Percentiles rank a stretch among this genome's conserved stretches.
These are phyloP conservation scores for Lasiodiplodia citricola DNA, from an alignment of 2,329 filamentous ascomycete genomes.

Conservation along the genomic window DNA sequence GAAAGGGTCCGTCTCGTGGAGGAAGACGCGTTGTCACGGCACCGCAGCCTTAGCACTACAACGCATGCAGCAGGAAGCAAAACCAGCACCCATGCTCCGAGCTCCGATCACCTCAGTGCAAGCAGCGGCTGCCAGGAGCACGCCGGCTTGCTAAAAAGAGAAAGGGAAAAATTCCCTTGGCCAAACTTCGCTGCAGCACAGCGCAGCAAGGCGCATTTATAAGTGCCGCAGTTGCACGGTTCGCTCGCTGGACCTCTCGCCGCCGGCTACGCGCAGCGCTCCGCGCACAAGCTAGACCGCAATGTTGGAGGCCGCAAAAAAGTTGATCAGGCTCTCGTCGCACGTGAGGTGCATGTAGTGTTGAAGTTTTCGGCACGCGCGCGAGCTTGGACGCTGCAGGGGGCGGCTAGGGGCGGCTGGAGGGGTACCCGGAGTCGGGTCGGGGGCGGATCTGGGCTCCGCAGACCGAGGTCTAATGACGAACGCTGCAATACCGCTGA, in stretches of 20 bases:
- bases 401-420: background rate
- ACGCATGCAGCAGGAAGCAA: background rate
- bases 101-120: background rate
- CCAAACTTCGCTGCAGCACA: background rate
- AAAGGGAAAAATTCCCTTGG: background rate
- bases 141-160: background rate
- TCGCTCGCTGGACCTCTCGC: background rate
- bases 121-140: background rate
- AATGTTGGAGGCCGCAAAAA: background rate
- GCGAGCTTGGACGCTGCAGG: background rate
- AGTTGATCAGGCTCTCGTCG: background rate
- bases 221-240: background rate
- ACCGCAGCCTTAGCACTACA: background rate
- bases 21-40: background rate
- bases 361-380: background rate
- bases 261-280: background rate
- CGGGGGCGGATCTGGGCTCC: background rate
- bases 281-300: background rate
- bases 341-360: background rate
- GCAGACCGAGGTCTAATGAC: slow-evolving; percentile 4
- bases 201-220: background rate
- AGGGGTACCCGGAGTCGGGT: background rate
- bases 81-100: background rate
- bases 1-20: background rate
- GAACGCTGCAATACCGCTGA: background rate